Base-by-base conservation (phyloP, 371 early-diverging fungal species). In the Fennellomyces sp. region DNA sequence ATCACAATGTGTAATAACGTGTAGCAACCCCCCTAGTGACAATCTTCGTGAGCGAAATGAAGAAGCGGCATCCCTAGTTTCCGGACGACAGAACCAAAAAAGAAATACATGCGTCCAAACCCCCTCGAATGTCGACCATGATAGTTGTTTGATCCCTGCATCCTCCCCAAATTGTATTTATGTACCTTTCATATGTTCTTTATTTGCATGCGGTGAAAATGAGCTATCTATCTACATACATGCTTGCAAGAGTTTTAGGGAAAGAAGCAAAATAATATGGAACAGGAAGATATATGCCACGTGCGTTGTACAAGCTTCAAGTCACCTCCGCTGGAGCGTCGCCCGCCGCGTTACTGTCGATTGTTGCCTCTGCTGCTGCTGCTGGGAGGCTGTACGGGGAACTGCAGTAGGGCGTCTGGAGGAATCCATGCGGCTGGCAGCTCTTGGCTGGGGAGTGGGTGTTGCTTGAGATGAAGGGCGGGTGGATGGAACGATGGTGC, bases 101-200 rank as follows among this genome's bases (percentile, higher is more conserved):
- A 52, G 52, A 23, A 52, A 52, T 11, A 31, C 52, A 52, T 52
- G 35, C 52, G 52, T 33, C 21, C 35, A n/a, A 21, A 4, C 15
- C 39, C 39, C 39, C 39, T n/a, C 15, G 4, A 31, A 10, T 19
- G 52, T 52, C 52, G 36, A 52, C 52, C 25, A 35, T 52, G 35
- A 52, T 52, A 52, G 52, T 36, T 52, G 52, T 52, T 52, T 52
- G 52, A 52, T 52, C 52, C 52, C 52, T 52, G 45, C 45, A 45
- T 45, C 21, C 13, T 39, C 17, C 17, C 17, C 17, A 13, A 33
- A 33, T 33, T 33, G 35, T 33, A 33, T 33, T 33, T 13, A 33
- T 33, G 35, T 33, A 33, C 13, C 13, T 6, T 6, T 33, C 6
- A 13, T 33, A 33, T 33, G 6, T 39, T 4, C 39, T 45, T 45